Evolutionary conservation across 2,329 filamentous ascomycete species (phyloP), one percentile per base, ranked within the genome.

Genomic region (Fusarium euwallaceae): DNA sequence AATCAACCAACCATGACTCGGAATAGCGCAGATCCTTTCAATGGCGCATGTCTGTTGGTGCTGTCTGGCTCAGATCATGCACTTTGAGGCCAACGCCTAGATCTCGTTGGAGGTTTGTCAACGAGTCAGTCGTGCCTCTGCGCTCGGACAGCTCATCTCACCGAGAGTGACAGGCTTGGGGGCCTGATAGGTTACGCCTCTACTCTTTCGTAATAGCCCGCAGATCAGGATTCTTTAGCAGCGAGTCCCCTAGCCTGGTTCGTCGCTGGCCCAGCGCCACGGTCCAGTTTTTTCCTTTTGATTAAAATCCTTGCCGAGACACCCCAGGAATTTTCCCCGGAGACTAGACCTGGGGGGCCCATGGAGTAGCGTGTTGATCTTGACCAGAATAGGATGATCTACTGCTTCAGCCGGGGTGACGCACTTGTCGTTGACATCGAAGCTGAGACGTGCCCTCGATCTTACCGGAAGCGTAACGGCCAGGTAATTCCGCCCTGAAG

Each of bases 261-360:
- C 3, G 43, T 60, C 17, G 4, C 56, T 27, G 58, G 9, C 9
- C 1, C 4, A 14, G 37, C 68, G 68, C 61, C 64, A 66, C 24
- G 27, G 7, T 72, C 58, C 24, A 66, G 24, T 61, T 72, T 61
- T 72, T 36, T 66, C 58, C 55, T 29, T 16, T 32, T 16, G 45
- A 58, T 55, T 27, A 43, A 22, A 17, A 34, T 34, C 32, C 16
- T 22, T 16, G 41, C 43, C 22, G 22, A 62, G 63, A 59, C 63
- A 32, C 17, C 24, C 39, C 43, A 39, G 16, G 2, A 48, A 53
- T 36, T 37, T 16, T 27, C 29, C 17, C 11, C 14, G 11, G n/a
- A 6, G 8, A 29, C 14, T 64, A 61, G 36, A 3, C 1, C 12
- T 9, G 4, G n/a, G n/a, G 17, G 20, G 6, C 29, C 24, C 22